Conservation (phyloP, 139 green algal species). For the Pleodorina starrii region DNA sequence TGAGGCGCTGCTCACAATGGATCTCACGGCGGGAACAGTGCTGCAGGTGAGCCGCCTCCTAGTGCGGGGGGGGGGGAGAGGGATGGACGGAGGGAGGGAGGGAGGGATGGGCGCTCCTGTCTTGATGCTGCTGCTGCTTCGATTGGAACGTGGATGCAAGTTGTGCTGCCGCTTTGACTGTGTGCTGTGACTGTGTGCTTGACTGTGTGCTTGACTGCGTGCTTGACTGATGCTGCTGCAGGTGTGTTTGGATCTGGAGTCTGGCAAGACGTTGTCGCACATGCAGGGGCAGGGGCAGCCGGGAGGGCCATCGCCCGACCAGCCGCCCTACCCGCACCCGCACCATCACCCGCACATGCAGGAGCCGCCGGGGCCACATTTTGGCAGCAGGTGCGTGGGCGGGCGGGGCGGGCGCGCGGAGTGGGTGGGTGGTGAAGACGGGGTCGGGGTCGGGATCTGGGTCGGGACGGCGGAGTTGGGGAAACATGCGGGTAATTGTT, state of each 20-base stretch:
- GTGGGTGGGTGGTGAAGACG: not conserved
- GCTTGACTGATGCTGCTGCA: no score
- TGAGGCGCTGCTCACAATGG: not conserved
- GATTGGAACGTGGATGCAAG: no score
- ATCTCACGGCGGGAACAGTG: constrained; percentile 24
- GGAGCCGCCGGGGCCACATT: not conserved
- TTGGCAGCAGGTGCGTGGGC: no score
- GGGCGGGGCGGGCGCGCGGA: no score
- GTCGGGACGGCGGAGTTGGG: no score
- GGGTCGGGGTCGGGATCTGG: not conserved
- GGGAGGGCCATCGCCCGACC: not conserved
- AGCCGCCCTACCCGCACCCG: constrained; percentile 27
- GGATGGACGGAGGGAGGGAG: not conserved
- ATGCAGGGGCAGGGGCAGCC: not conserved
- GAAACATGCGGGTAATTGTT: no score
- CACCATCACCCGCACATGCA: constrained; percentile 2
- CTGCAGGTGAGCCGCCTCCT: constrained; percentile 41
- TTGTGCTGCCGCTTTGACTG: no score
- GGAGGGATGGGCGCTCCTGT: no score
- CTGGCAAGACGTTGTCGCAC: constrained; percentile 34
- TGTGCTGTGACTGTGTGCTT: no score
- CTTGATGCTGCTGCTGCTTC: no score
- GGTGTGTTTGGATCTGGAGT: constrained; percentile 38
- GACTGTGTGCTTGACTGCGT: no score
- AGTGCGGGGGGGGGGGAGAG: not conserved